Conservation (phyloP, 2,329 filamentous ascomycete genomes). For the Aspergillus nomiae region DNA sequence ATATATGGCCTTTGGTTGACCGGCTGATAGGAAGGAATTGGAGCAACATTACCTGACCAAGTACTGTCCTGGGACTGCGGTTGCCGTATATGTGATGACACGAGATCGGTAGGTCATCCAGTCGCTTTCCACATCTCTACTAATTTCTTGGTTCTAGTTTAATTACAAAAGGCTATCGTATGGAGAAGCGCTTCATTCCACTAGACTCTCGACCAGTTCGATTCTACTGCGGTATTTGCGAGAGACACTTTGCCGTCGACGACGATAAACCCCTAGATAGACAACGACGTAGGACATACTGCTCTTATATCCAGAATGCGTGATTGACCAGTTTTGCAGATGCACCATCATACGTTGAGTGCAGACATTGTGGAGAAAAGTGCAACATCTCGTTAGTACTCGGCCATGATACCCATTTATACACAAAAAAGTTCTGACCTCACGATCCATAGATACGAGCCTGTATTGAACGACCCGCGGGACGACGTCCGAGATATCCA, state of each 20-base stretch:
- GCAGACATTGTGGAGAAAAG: slow-evolving; percentile 24
- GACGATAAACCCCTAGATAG: slow-evolving; percentile 20
- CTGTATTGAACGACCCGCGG: slow-evolving; percentile 24
- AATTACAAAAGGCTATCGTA: slow-evolving; percentile 34
- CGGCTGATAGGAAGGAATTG: slow-evolving; percentile 24
- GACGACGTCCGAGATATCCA: slow-evolving; percentile 23
- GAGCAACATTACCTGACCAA: slow-evolving; percentile 31
- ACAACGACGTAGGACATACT: slow-evolving; percentile 18
- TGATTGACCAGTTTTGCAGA: slow-evolving; percentile 16
- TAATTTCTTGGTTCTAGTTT: slow-evolving; percentile 19
- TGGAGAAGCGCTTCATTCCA: slow-evolving; percentile 31
- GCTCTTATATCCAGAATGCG: neutral
- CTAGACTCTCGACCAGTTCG: slow-evolving; percentile 28
- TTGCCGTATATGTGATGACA: slow-evolving; percentile 34
- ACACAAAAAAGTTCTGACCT: neutral
- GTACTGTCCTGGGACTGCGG: slow-evolving; percentile 30
- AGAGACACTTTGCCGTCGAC: slow-evolving; percentile 26
- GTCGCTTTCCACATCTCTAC: neutral
- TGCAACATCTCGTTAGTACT: slow-evolving; percentile 26
- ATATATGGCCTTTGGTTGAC: slow-evolving; percentile 4
- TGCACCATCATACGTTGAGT: slow-evolving; percentile 17
- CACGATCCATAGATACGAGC: slow-evolving; percentile 20
- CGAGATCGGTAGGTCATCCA: slow-evolving; percentile 28
- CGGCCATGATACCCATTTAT: neutral
- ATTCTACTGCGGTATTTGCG: slow-evolving; percentile 30